Evolutionary conservation across 1,284 basidiomycete species (phyloP).

Genomic region (Ustilago vetiveriae): DNA sequence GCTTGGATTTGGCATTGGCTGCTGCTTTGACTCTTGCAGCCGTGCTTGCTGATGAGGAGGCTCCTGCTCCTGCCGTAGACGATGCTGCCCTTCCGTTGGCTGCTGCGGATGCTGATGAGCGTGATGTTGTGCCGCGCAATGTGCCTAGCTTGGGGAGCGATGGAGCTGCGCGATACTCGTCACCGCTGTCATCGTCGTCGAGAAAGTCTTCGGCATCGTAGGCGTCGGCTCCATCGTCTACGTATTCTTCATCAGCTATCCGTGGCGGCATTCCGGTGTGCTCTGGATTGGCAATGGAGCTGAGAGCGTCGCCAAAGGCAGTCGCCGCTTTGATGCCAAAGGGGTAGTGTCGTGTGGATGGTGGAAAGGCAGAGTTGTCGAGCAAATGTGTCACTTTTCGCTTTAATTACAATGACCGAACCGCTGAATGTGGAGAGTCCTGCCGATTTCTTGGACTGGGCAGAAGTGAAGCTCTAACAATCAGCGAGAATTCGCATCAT

Average conservation of each 20-base stretch:
- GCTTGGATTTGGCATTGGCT: conserved; percentile 23
- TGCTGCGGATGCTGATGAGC: conserved; percentile 5
- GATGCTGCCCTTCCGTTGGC: conserved; percentile 24
- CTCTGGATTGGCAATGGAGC: too few species aligned
- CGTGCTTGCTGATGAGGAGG: conserved; percentile 2
- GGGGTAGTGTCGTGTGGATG: neutral
- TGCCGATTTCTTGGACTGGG: too few species aligned
- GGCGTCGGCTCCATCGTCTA: conserved; percentile 37
- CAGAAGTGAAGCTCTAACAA: conserved; percentile 19
- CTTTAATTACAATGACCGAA: too few species aligned
- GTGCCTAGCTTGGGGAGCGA: conserved; percentile 35
- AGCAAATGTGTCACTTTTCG: too few species aligned
- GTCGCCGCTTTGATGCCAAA: too few species aligned
- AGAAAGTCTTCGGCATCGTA: conserved; percentile 50
- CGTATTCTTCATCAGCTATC: conserved; percentile 44
- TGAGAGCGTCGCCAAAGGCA: too few species aligned
- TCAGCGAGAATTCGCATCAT: too few species aligned
- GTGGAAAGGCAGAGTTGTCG: conserved; percentile 22
- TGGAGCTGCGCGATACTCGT: conserved; percentile 45
- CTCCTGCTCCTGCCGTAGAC: neutral
- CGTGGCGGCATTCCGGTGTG: conserved; percentile 50
- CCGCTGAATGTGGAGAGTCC: too few species aligned
- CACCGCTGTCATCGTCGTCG: conserved; percentile 50
- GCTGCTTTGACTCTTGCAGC: conserved; percentile 14
- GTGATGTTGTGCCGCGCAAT: conserved; percentile 12